A percentile compares a stretch with the other conserved stretches of the same genome.
These are phyloP conservation scores for Sporothrix schenckii DNA, from an alignment of 2,329 filamentous ascomycete genomes.

Conservation along the genomic window DNA sequence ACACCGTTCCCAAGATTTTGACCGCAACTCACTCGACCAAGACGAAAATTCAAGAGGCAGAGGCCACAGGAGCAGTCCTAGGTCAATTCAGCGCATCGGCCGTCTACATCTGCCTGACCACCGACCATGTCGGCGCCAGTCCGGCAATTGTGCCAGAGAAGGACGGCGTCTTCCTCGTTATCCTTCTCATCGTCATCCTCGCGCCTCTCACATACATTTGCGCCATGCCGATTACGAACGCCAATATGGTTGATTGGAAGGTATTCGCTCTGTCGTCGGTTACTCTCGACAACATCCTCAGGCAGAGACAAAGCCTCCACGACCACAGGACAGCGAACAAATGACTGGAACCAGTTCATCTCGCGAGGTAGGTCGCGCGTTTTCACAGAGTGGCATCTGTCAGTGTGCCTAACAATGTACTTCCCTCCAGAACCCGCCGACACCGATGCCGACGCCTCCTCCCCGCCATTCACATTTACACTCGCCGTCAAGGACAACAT, in stretches of 20 bases:
- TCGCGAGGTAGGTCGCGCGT: slow-evolving; percentile 14
- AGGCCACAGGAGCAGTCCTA: not conserved
- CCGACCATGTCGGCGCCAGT: slow-evolving; percentile 18
- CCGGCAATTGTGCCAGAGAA: slow-evolving; percentile 16
- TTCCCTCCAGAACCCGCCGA: not conserved
- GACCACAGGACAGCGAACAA: not conserved
- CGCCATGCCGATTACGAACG: not conserved
- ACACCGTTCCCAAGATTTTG: not conserved
- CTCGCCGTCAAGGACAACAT: slow-evolving; percentile 78
- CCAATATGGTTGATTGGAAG: not conserved
- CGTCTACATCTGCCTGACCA: not conserved
- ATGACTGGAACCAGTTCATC: slow-evolving; percentile 37
- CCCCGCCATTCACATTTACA: slow-evolving; percentile 40
- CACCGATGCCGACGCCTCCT: not conserved
- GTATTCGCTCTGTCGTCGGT: not conserved
- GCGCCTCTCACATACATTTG: not conserved
- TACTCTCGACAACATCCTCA: not conserved
- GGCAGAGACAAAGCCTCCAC: not conserved
- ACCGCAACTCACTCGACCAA: not conserved
- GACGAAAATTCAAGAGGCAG: not conserved
- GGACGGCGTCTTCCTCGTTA: not conserved
- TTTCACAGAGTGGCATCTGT: not conserved
- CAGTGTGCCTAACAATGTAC: not conserved
- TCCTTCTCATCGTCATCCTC: not conserved
- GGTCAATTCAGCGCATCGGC: not conserved